Base-by-base conservation (phyloP, 2,329 filamentous ascomycete species). In the Xylaria sp. region DNA sequence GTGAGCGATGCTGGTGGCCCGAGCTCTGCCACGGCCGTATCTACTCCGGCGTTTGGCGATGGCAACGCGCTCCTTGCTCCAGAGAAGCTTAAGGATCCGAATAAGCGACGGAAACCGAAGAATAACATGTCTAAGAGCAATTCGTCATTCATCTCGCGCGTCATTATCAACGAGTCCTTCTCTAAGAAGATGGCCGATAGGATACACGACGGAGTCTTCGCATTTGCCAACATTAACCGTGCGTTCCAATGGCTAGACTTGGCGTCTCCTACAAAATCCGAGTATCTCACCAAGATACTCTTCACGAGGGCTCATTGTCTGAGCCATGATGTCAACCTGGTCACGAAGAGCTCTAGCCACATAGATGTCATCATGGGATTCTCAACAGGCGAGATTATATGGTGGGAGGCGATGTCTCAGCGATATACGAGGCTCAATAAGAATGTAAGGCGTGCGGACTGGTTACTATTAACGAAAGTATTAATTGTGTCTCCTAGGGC, bases 51-150 rank as follows among this genome's bases (percentile, higher is more conserved):
- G 0, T 97, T 97, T 74, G 93, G 93, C 6, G 90, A 94, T 68
- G 89, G 90, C 56, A 97, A 96, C 71, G 82, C 87, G 5, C 82
- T 90, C 30, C 79, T 97, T 35, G 78, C 81, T 9, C 76, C 84
- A 2, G 79, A 81, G 16, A 81, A 82, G 55, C 79, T 81, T 35
- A 91, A 91, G 69, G 90, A 92, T 69, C 82, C 84, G 47, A 86
- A 84, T 65, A 97, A 97, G 79, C 83, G 86, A 72, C 85, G 88
- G 70, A 99, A 99, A 74, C 94, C 94, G 2, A 99, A 97, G 81
- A 97, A 93, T 76, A 97, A 95, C 74, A 94, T 99, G 74, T 87
- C 93, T 55, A 99, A 99, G 80, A 97, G 92, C 77, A 97, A 96
- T 74, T 99, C 94, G 8, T 96, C 93, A 0, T 99, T 97, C 71